A percentile compares a stretch with the other conserved stretches of the same genome.
Evolutionary conservation across 2,329 filamentous ascomycete species (phyloP).

Genomic region (Penicillium verrucosum): DNA sequence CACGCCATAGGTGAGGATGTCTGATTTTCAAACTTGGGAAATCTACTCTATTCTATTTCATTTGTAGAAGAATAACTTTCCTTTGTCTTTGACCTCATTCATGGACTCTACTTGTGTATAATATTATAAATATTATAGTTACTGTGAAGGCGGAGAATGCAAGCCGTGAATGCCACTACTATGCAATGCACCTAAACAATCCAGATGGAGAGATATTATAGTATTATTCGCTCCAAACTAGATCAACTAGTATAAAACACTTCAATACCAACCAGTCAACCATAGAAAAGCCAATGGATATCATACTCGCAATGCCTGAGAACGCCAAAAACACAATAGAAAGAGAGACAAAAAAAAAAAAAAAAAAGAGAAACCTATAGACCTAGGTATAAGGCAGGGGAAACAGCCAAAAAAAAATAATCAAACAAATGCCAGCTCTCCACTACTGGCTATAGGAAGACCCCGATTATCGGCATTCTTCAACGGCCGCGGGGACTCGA

Average conservation of each 20-base stretch:
- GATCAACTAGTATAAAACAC: slow-evolving; percentile 10
- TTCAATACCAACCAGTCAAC: not conserved
- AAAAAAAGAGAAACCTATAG: not conserved
- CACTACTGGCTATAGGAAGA: slow-evolving; percentile 24
- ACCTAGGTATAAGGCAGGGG: not conserved
- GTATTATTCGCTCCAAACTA: slow-evolving; percentile 6
- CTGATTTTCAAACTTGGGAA: no score
- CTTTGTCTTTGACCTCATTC: not conserved
- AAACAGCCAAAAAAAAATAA: no score
- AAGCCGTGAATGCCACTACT: not conserved
- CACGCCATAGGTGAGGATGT: not conserved
- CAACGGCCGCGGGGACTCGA: slow-evolving; percentile 18
- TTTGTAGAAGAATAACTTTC: not conserved
- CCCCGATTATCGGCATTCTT: slow-evolving; percentile 14
- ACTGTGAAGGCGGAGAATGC: not conserved
- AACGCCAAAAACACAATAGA: slow-evolving; percentile 15
- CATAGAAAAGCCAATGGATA: slow-evolving; percentile 27
- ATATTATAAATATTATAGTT: no score
- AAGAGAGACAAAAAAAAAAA: not conserved
- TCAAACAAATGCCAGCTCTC: slow-evolving; percentile 26
- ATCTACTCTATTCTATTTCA: not conserved
- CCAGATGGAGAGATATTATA: not conserved
- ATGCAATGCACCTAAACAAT: not conserved
- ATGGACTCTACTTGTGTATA: no score
- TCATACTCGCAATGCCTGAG: slow-evolving; percentile 24